These are phyloP conservation scores for Suillus weaverae DNA, from an alignment of 768 basidiomycete species.

Conservation along the genomic window DNA sequence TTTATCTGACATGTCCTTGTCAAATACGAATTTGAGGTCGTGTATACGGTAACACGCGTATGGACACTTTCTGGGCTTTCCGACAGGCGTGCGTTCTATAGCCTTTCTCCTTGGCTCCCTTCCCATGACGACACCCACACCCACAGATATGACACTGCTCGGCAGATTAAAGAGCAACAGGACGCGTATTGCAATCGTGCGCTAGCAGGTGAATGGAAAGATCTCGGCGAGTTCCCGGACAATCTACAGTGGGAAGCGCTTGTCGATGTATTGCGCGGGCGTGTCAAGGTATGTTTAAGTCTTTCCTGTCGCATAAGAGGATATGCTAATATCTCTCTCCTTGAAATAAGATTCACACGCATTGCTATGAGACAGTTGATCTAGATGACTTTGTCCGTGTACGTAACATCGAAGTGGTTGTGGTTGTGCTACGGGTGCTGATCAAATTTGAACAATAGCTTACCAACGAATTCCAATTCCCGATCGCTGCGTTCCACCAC, in stretches of 20 bases:
- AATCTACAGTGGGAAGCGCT: conserved; percentile 72
- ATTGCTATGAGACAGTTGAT: conserved; percentile 61
- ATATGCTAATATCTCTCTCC: not conserved
- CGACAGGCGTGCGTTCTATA: conserved; percentile 43
- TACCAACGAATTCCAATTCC: conserved; percentile 88
- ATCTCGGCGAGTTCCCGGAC: conserved; percentile 63
- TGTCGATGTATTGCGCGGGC: conserved; percentile 82
- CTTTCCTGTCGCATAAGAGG: not conserved
- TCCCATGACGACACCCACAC: conserved; percentile 7
- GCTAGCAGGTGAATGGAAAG: conserved; percentile 37
- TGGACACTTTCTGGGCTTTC: conserved; percentile 53
- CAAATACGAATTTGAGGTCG: conserved; percentile 13
- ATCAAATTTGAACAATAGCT: conserved; percentile 46
- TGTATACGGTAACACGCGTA: conserved; percentile 38
- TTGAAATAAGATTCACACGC: conserved; percentile 30
- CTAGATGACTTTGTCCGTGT: conserved; percentile 68
- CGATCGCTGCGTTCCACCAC: conserved; percentile 80
- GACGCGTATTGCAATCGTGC: conserved; percentile 54
- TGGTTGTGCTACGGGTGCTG: not conserved
- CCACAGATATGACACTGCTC: conserved; percentile 50
- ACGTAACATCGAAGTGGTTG: conserved; percentile 22
- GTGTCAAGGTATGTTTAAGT: conserved; percentile 61
- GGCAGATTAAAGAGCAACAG: conserved; percentile 52
- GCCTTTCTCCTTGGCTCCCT: not conserved
- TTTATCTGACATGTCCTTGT: not conserved